Percentiles rank a stretch among this genome's conserved stretches.
These are phyloP conservation scores for Spencermartinsiella ligniputridi DNA, from an alignment of 1,139 yeast species.

Conservation along the genomic window DNA sequence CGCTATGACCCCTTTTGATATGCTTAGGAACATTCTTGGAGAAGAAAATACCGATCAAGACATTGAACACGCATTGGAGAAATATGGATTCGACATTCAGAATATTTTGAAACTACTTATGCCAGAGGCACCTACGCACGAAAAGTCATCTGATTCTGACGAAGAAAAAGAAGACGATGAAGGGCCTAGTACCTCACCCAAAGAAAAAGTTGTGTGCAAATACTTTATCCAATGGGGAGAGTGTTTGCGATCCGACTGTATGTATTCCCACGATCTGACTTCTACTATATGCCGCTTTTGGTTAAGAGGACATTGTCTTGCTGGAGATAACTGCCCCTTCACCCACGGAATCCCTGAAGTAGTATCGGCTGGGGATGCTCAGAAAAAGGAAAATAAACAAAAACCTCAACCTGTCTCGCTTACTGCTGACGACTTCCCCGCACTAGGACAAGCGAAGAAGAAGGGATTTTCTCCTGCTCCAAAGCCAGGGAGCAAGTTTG, in stretches of 20 bases:
- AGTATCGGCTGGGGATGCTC: constrained; percentile 6
- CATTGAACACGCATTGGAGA: constrained; percentile 30
- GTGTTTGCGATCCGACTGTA: constrained; percentile 42
- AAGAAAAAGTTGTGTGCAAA: constrained; percentile 34
- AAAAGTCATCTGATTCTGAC: not conserved
- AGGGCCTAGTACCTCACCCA: constrained; percentile 9
- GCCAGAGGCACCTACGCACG: constrained; percentile 8
- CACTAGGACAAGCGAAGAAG: constrained; percentile 21
- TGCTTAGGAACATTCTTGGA: constrained; percentile 31
- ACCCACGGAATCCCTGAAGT: constrained; percentile 35
- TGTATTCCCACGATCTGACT: constrained; percentile 41
- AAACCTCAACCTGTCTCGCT: constrained; percentile 17
- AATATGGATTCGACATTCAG: constrained; percentile 31
- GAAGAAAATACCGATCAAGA: constrained; percentile 29
- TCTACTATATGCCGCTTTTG: constrained; percentile 41
- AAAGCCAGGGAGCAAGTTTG: constrained; percentile 4
- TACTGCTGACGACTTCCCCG: constrained; percentile 27
- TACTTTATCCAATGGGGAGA: constrained; percentile 38
- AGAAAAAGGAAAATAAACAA: not conserved
- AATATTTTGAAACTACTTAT: constrained; percentile 27
- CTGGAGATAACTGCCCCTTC: constrained; percentile 39
- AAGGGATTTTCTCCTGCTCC: constrained; percentile 5
- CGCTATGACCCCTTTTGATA: constrained; percentile 30
- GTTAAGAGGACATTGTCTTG: constrained; percentile 40
- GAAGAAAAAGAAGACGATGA: constrained; percentile 3